Conservation (phyloP, 2,329 filamentous ascomycete genomes). For the Fusarium concolor region DNA sequence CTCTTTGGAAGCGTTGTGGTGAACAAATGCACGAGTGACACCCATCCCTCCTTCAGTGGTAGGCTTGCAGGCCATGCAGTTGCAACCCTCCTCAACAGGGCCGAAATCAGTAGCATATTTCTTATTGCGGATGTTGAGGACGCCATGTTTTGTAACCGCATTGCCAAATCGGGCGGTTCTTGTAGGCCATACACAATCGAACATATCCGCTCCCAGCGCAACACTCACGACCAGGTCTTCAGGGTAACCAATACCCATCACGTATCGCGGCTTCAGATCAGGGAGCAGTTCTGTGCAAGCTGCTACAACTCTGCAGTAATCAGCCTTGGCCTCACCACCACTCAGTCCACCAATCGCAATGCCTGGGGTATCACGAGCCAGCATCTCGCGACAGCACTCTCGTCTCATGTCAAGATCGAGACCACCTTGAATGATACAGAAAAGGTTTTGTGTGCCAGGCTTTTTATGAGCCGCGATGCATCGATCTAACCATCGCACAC, state of each 20-base stretch:
- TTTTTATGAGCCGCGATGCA: slow-evolving; percentile 92
- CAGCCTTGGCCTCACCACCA: slow-evolving; percentile 92
- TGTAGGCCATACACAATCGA: slow-evolving; percentile 99
- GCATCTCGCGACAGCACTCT: slow-evolving; percentile 88
- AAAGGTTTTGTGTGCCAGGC: slow-evolving; percentile 87
- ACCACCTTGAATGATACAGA: slow-evolving; percentile 98
- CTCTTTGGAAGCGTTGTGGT: slow-evolving; percentile 94
- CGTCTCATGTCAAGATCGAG: slow-evolving; percentile 87
- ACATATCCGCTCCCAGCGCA: slow-evolving; percentile 97
- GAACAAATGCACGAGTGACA: slow-evolving; percentile 87
- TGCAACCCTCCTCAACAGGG: slow-evolving; percentile 85
- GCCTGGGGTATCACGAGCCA: slow-evolving; percentile 89
- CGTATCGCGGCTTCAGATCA: slow-evolving; percentile 93
- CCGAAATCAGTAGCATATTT: slow-evolving; percentile 82
- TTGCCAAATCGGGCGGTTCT: slow-evolving; percentile 96
- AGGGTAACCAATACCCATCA: slow-evolving; percentile 98
- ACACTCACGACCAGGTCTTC: slow-evolving; percentile 95
- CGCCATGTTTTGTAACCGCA: slow-evolving; percentile 82
- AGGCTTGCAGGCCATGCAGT: slow-evolving; percentile 80
- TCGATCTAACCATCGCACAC: slow-evolving; percentile 93
- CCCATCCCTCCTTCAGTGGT: slow-evolving; percentile 77
- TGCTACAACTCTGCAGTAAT: slow-evolving; percentile 90
- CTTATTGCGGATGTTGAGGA: slow-evolving; percentile 85
- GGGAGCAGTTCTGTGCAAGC: slow-evolving; percentile 88
- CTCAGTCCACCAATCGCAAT: slow-evolving; percentile 96